Evolutionary conservation across 208 protist genomes (phyloP).

Genomic region (Leishmania turanica): DNA sequence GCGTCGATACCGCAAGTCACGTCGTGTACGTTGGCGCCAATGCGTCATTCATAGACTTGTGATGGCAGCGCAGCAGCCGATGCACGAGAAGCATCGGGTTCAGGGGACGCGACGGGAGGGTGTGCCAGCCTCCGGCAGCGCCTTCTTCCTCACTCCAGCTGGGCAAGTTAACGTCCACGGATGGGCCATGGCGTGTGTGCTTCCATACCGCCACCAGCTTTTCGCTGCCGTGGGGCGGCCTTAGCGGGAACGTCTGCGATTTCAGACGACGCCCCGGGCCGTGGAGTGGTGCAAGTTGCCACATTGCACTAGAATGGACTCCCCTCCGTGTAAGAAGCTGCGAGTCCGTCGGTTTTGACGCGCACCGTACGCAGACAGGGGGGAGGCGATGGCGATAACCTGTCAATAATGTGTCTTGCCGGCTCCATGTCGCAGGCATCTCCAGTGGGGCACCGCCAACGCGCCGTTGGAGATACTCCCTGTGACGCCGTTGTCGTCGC

Average conservation of each 20-base stretch:
- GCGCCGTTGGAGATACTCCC: background rate
- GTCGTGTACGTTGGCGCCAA: slow-evolving; percentile 27
- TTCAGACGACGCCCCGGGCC: background rate
- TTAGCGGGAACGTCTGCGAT: background rate
- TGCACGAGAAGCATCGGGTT: background rate
- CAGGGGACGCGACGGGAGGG: background rate
- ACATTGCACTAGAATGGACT: background rate
- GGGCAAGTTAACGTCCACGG: background rate
- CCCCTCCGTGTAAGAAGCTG: background rate
- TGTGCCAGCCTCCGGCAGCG: background rate
- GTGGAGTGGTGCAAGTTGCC: background rate
- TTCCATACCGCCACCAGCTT: slow-evolving; percentile 31
- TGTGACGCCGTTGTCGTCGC: background rate
- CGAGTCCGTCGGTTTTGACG: background rate
- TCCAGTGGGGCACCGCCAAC: background rate
- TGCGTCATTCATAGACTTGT: slow-evolving; percentile 13
- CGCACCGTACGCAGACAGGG: background rate
- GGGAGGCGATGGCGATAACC: background rate
- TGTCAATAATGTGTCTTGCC: background rate
- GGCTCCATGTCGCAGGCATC: background rate
- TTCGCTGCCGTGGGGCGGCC: slow-evolving; percentile 12
- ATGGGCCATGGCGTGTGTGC: slow-evolving; percentile 39
- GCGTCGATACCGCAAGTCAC: slow-evolving; percentile 14
- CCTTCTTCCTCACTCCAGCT: slow-evolving; percentile 1
- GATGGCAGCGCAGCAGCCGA: background rate